These are phyloP conservation scores for Schizophyllum commune DNA, from an alignment of 1,284 basidiomycete species.

Conservation along the genomic window DNA sequence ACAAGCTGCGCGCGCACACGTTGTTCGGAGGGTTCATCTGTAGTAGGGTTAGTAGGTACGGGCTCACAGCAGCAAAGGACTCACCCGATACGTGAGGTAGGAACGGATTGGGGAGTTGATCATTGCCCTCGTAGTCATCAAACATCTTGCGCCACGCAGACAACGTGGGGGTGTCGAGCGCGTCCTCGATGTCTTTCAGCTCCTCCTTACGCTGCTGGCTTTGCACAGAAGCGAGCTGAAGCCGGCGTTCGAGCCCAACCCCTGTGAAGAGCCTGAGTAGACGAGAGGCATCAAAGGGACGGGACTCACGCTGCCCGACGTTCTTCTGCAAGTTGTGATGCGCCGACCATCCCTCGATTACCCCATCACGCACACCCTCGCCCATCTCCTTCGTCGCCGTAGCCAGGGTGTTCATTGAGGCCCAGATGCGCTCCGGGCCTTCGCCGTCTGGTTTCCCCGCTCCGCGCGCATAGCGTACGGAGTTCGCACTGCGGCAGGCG, in stretches of 20 bases:
- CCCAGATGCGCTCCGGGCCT: conserved; percentile 21
- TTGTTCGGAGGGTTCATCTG: background rate
- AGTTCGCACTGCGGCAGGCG: background rate
- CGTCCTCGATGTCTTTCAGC: background rate
- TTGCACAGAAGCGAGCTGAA: background rate
- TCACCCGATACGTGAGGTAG: background rate
- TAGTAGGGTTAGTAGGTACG: too few relatives aligned
- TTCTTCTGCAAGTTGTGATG: conserved; percentile 23
- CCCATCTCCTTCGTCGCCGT: conserved; percentile 24
- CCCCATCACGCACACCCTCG: conserved; percentile 13
- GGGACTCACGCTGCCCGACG: too few relatives aligned
- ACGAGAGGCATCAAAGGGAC: too few relatives aligned
- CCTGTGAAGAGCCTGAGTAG: too few relatives aligned
- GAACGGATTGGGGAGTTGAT: background rate
- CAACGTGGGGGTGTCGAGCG: background rate
- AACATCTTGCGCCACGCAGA: background rate
- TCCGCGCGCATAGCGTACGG: background rate
- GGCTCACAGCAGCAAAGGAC: too few relatives aligned
- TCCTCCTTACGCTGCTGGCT: background rate
- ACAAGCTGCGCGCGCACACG: background rate
- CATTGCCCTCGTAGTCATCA: background rate
- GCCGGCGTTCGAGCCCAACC: background rate
- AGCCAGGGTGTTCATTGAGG: conserved; percentile 15
- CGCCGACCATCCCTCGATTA: conserved; percentile 21
- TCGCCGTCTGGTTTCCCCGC: conserved; percentile 21